Percentiles rank a stretch among this genome's conserved stretches.
These are phyloP conservation scores for Monoraphidium neglectum DNA, from an alignment of 139 green algal genomes.

Conservation along the genomic window DNA sequence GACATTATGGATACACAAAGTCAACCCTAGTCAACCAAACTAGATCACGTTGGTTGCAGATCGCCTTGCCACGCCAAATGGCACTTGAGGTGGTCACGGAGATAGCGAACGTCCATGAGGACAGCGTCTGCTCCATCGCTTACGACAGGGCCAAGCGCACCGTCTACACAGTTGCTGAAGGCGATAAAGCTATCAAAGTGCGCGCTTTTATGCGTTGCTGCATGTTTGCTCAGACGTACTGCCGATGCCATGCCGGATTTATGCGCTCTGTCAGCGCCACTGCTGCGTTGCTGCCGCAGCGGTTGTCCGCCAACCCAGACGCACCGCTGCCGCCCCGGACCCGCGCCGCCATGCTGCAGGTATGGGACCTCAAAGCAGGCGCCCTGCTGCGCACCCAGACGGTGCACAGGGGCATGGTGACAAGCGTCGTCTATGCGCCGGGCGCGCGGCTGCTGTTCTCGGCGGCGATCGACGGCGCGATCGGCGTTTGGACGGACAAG, in stretches of 20 bases:
- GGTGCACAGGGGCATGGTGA: slow-evolving; percentile 75
- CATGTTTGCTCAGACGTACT: not conserved
- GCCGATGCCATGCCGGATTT: not conserved
- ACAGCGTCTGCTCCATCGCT: slow-evolving; percentile 51
- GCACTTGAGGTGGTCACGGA: slow-evolving; percentile 52
- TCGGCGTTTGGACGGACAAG: slow-evolving; percentile 70
- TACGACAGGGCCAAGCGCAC: slow-evolving; percentile 62
- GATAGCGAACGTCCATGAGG: slow-evolving; percentile 54
- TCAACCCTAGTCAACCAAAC: too few relatives aligned
- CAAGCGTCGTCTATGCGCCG: slow-evolving; percentile 54
- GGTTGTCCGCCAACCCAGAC: not conserved
- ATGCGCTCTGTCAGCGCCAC: not conserved
- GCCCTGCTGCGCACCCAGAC: slow-evolving; percentile 56
- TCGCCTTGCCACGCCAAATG: slow-evolving; percentile 38
- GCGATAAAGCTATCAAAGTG: slow-evolving; percentile 66
- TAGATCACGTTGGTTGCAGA: too few relatives aligned
- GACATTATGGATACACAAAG: too few relatives aligned
- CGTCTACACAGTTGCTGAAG: slow-evolving; percentile 65
- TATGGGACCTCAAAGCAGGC: slow-evolving; percentile 62
- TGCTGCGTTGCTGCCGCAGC: not conserved
- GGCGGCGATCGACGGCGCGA: slow-evolving; percentile 65
- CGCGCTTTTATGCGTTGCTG: not conserved
- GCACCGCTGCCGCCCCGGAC: not conserved
- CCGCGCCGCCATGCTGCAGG: slow-evolving; percentile 31
- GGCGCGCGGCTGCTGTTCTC: slow-evolving; percentile 62